Conservation (phyloP, 768 basidiomycete genomes). For the Gautieria morchelliformis region DNA sequence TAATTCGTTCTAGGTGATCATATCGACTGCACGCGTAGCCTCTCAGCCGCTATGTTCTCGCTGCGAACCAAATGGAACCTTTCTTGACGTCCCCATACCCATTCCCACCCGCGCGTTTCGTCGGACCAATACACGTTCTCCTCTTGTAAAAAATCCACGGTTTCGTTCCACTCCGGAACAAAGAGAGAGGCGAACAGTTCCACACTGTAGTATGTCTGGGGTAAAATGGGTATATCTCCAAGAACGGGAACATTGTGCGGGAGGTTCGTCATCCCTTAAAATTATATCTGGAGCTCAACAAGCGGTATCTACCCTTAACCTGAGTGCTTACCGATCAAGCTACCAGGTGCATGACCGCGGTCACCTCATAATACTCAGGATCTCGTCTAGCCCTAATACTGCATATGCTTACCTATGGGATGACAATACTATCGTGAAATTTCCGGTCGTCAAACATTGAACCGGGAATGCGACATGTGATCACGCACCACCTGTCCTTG, state of each 20-base stretch:
- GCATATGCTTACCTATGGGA: slow-evolving; percentile 35
- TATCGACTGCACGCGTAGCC: background rate
- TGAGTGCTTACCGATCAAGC: slow-evolving; percentile 33
- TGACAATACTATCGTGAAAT: slow-evolving; percentile 27
- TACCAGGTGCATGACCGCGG: slow-evolving; percentile 45
- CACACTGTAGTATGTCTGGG: slow-evolving; percentile 44
- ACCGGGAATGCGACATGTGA: background rate
- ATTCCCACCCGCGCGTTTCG: slow-evolving; percentile 29
- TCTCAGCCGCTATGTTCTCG: background rate
- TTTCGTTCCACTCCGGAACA: slow-evolving; percentile 40
- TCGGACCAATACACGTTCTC: slow-evolving; percentile 36
- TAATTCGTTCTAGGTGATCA: too few species aligned
- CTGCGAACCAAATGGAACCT: slow-evolving; percentile 30
- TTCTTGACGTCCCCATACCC: slow-evolving; percentile 39
- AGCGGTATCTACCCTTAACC: background rate
- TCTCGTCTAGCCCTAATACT: too few species aligned
- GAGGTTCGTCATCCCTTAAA: slow-evolving; percentile 33
- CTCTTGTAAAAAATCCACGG: slow-evolving; percentile 35
- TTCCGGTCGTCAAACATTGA: background rate
- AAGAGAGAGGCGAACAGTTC: slow-evolving; percentile 42
- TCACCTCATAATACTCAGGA: slow-evolving; percentile 22
- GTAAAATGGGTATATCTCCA: slow-evolving; percentile 37
- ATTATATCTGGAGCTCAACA: background rate
- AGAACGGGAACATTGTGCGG: slow-evolving; percentile 36
- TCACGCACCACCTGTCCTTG: slow-evolving; percentile 29